Evolutionary conservation across 768 basidiomycete species (phyloP), one percentile per base, ranked within the genome.

Genomic region (Dentipellis fragilis): DNA sequence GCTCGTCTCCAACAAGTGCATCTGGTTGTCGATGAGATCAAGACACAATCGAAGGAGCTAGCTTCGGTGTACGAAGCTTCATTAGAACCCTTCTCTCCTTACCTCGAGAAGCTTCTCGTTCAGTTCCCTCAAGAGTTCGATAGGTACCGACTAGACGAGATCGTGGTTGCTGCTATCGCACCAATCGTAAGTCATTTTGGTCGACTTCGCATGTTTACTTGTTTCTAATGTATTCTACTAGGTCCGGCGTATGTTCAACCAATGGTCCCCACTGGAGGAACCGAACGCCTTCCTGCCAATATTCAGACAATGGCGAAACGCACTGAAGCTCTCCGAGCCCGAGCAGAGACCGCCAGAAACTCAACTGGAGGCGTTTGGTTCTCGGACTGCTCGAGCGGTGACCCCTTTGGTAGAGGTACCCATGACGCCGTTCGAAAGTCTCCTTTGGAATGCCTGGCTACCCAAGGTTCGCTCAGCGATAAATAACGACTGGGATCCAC

Each of bases 341-440:
- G 78, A 82, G 58, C 72, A 77, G 22, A 62, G 70, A 3, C 59
- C 61, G 12, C 69, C 68, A 10, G 63, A 72, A 49, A 72, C 70
- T 0, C 74, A 81, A 58, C 69, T 88, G 3, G 79, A 83, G 61
- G 57, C 81, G 3, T 84, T 81, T 65, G 85, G 83, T n/a, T 67
- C 73, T 8, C 72, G 69, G 54, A 71, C 72, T 1, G 61, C 69
- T 11, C 54, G 62, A 3, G 61, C 67, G 8, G 59, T 66, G 11
- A 60, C 68, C 6, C 59, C 70, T 4, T 63, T 71, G 14, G 65
- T 72, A 48, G 81, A 81, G 57, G 75, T 71, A 59, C 75, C 76
- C 2, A 99, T 99, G 96, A 93, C 93, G 14, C 86, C 95, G 0
- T 99, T 90, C 66, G 96, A 99, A 66, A 90, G 87, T 57, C 74